Evolutionary conservation across 495 filamentous ascomycete species (phyloP), one percentile per base, ranked within the genome.

Genomic region (Jackrogersella multiformis): DNA sequence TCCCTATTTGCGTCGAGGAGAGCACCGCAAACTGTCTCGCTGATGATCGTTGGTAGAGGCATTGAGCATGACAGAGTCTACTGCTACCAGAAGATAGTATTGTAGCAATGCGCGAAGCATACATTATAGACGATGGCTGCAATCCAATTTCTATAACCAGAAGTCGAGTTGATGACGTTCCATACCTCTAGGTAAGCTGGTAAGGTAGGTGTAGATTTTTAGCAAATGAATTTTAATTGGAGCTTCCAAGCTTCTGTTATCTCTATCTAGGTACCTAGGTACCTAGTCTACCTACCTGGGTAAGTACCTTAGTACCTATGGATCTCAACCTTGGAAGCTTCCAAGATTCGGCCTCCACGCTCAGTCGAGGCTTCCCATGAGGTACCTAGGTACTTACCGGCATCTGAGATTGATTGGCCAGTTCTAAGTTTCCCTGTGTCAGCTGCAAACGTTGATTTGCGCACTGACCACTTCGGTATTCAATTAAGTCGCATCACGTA

Each of bases 21-120:
- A 46, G 24, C 6, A 24, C 46, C 15, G 45, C 18, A 15, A 56
- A 10, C 15, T 36, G 51, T 52, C 60, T 45, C 13, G 30, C 12
- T 8, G 58, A 56, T 5, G 55, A 53, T 21, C 49, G 49, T 21
- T 64, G 67, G 41, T 64, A 54, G 21, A 69, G 34, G 55, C 56
- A 66, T 67, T 55, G 73, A 5, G 45, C 48, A 44, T 64, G 56
- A 24, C 38, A 15, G 26, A 64, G 8, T 32, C 55, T 55, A 7
- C 26, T 55, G 10, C 26, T 68, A 39, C 53, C 16, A 41, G 52
- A 24, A 42, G 61, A 30, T 15, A 55, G 8, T 35, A 42, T 42
- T 21, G 53, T 15, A 4, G 45, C 24, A 21, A 28, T 36, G 24
- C 61, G 66, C 51, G 42, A 61, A 32, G 51, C 36, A 18, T 44